phyloP scores from a whole-genome alignment of 2,329 filamentous ascomycete species.

The Beauveria medogensis region DNA sequence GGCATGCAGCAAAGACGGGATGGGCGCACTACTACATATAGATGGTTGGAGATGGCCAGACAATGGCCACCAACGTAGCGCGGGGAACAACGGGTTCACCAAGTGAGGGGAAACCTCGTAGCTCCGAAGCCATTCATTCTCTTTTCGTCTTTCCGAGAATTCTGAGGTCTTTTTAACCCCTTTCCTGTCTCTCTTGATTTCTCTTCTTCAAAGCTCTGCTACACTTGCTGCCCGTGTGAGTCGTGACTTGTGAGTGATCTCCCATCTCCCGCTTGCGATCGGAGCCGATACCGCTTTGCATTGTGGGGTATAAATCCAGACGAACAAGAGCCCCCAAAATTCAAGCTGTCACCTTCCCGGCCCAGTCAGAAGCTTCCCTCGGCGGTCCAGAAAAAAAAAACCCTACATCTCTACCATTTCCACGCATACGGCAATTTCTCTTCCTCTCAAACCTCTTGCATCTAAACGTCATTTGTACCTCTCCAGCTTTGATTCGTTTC shows the following conservation, averaged over 20 bases:
- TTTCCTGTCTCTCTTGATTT: no score
- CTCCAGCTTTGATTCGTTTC: background rate
- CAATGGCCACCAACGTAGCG: background rate
- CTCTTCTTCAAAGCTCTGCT: background rate
- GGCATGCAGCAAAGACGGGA: background rate
- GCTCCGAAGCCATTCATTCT: background rate
- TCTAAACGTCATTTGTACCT: background rate
- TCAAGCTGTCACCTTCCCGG: background rate
- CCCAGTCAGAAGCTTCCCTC: slow-evolving; percentile 8
- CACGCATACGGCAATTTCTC: background rate
- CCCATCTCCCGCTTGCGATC: background rate
- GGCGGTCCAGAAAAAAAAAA: background rate
- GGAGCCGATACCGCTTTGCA: slow-evolving; percentile 8
- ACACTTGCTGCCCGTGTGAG: background rate
- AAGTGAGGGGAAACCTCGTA: slow-evolving; percentile 5
- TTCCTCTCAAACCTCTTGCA: background rate
- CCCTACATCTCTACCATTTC: background rate
- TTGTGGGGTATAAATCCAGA: slow-evolving; percentile 6
- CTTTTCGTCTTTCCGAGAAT: background rate
- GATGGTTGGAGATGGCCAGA: background rate
- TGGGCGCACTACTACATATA: background rate
- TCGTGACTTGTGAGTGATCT: background rate
- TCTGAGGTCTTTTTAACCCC: background rate
- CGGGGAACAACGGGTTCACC: slow-evolving; percentile 4
- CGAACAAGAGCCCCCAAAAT: background rate